Evolutionary conservation across 2,329 filamentous ascomycete genomes (phyloP), one percentile per base, ranked within the genome.

Genomic region (Colletotrichum shisoi): DNA sequence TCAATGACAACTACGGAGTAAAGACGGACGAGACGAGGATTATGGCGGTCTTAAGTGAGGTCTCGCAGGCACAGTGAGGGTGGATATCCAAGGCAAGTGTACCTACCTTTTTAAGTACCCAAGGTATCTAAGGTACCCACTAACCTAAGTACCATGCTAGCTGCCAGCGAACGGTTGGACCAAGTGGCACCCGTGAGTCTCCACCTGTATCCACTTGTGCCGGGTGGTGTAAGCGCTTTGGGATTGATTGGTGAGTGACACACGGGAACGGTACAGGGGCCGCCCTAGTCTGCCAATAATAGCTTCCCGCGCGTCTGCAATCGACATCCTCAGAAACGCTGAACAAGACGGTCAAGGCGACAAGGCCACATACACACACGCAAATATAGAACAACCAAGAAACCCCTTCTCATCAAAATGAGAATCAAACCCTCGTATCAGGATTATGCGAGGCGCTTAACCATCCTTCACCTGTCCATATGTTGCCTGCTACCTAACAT

Each of bases 251-350:
- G 69, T 62, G 44, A 46, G 6, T 45, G 57, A 57, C 12, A 19
- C 9, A 57, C 49, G 27, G 51, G 21, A 65, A 31, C 34, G 19
- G 24, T n/a, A 42, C 69, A 62, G 53, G 62, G 59, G 54, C 27
- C n/a, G 24, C 31, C 45, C 46, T 15, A 4, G 21, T 19, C 63
- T 60, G 61, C 69, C 69, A 70, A 69, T 69, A 44, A 65, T 69
- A 68, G 51, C 59, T 63, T 68, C 59, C 63, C 69, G 69, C 69
- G 69, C 69, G 69, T 70, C 63, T 70, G 48, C 53, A 57, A 40
- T 46, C 24, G 49, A 42, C 63, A 31, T 17, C 9, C 31, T 24
- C 12, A 59, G 68, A 70, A 69, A 69, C 68, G 63, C 42, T 40
- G 52, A 42, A 56, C 52, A 48, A n/a, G 17, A 53, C 52, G 24